Conservation (phyloP, 306 rosid species). For the Castanea crenata region DNA sequence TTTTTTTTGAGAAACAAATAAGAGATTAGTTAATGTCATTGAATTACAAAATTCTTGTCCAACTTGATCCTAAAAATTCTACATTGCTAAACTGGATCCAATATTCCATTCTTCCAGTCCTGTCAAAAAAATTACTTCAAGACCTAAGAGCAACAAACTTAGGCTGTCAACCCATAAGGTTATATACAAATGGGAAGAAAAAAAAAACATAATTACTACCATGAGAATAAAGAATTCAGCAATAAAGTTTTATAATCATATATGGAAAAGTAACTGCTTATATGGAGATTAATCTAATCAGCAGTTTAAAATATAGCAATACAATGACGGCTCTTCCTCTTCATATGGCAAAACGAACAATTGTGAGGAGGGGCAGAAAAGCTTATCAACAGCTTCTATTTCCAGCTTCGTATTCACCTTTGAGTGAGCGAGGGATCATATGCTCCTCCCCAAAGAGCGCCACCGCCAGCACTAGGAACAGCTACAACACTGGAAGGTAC, state of each 20-base stretch:
- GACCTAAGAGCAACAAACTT: background rate
- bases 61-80: too few relatives aligned
- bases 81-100: too few relatives aligned
- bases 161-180: background rate
- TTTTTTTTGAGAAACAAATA: too few relatives aligned
- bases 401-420: conserved; percentile 23
- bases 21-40: too few relatives aligned
- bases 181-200: background rate
- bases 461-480: conserved; percentile 16
- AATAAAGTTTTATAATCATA: background rate
- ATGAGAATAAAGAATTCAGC: background rate
- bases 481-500: conserved; percentile 18
- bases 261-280: background rate
- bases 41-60: too few relatives aligned
- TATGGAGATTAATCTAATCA: background rate
- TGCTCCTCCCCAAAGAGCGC: conserved; percentile 32
- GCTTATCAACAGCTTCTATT: background rate
- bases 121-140: too few relatives aligned
- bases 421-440: conserved; percentile 42
- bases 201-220: background rate
- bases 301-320: background rate
- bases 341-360: background rate
- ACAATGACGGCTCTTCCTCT: background rate
- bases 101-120: too few relatives aligned
- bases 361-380: background rate